A percentile compares a stretch with the other conserved stretches of the same genome.
Conservation (phyloP, 805 yeast species). For the Yamadazyma philogaea region DNA sequence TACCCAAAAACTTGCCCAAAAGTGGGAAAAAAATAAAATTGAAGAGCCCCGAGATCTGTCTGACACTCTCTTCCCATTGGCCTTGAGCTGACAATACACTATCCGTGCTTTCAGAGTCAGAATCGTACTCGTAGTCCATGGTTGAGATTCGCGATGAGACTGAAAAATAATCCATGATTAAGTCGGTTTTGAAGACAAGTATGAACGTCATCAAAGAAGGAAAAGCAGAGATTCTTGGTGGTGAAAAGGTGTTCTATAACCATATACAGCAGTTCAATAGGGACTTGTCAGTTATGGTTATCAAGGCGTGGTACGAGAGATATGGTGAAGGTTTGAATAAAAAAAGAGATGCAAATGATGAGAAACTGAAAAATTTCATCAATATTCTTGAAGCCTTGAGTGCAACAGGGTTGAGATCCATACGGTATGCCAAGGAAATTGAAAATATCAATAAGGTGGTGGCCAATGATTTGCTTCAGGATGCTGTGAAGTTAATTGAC, state of each 20-base stretch:
- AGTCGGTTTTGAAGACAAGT: conserved; percentile 10
- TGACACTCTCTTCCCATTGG: conserved; percentile 71
- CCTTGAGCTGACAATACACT: conserved; percentile 49
- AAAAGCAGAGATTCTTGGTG: conserved; percentile 72
- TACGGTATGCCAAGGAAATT: conserved; percentile 88
- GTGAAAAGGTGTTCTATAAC: conserved; percentile 85
- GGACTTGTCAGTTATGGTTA: conserved; percentile 81
- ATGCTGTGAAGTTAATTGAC: conserved; percentile 79
- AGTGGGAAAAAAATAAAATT: conserved; percentile 62
- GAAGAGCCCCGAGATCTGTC: conserved; percentile 56
- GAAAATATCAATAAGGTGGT: conserved; percentile 69
- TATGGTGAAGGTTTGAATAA: conserved; percentile 12
- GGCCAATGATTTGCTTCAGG: conserved; percentile 86
- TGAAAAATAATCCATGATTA: conserved; percentile 7
- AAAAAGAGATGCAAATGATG: conserved; percentile 14
- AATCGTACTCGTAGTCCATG: conserved; percentile 10
- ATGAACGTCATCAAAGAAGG: conserved; percentile 61
- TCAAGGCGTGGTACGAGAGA: conserved; percentile 75
- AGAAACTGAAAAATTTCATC: conserved; percentile 32
- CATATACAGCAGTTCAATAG: conserved; percentile 97
- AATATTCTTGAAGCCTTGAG: conserved; percentile 84
- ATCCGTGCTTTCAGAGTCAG: conserved; percentile 18
- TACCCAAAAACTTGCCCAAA: conserved; percentile 64
- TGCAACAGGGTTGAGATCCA: conserved; percentile 93
- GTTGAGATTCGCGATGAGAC: conserved; percentile 5